A percentile compares a stretch with the other conserved stretches of the same genome.
Conservation (phyloP, 2,329 filamentous ascomycete genomes). For the Hypoxylon rubiginosum region DNA sequence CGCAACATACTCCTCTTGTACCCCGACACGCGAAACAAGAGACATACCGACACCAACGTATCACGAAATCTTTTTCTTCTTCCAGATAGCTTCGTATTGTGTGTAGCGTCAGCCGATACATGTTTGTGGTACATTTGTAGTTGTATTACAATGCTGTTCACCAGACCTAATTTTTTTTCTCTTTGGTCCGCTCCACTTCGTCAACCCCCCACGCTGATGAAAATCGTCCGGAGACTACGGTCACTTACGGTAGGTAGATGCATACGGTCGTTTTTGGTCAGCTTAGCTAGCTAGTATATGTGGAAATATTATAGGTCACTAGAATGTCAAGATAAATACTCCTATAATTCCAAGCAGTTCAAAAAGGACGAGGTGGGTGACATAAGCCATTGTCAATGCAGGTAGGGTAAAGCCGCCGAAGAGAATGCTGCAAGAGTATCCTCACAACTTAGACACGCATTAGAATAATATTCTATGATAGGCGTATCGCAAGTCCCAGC, state of each 20-base stretch:
- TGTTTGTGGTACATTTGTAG: constrained; percentile 22
- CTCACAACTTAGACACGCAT: neutral
- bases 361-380: neutral
- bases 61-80: constrained; percentile 20
- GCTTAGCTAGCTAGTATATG: neutral
- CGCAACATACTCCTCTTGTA: constrained; percentile 29
- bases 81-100: constrained; percentile 14
- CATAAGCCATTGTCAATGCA: neutral
- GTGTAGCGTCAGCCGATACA: constrained; percentile 29
- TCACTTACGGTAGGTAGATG: constrained; percentile 18
- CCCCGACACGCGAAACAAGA: constrained; percentile 32
- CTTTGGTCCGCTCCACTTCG: constrained; percentile 8
- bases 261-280: neutral
- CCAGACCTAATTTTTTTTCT: constrained; percentile 10
- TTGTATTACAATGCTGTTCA: constrained; percentile 21
- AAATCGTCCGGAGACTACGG: constrained; percentile 16
- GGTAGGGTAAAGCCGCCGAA: neutral
- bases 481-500: neutral
- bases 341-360: neutral
- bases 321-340: neutral
- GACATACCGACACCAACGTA: constrained; percentile 26
- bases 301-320: neutral
- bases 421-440: neutral
- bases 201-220: constrained; percentile 22
- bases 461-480: neutral